These are phyloP conservation scores for Tillandsia fasciculata DNA, from an alignment of 176 grass and related monocot genomes.

Conservation along the genomic window DNA sequence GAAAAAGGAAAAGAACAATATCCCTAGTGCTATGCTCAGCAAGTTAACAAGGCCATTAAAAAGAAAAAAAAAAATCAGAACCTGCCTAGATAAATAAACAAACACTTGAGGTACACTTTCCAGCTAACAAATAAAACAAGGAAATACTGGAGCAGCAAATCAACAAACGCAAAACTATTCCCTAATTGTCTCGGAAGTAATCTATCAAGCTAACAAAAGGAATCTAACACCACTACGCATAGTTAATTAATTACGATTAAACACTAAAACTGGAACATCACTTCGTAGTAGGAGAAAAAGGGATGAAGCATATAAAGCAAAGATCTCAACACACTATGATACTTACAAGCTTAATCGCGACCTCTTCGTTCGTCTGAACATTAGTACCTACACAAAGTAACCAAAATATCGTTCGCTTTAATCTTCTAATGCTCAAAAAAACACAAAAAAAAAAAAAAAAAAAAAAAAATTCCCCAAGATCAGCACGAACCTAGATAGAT, in stretches of 20 bases:
- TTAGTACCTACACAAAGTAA: constrained; percentile 60
- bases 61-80: not conserved
- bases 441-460: too few species aligned
- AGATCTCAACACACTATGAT: not conserved
- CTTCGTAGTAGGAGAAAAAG: too few species aligned
- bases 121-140: not conserved
- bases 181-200: too few species aligned
- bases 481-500: constrained; percentile 35
- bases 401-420: not conserved
- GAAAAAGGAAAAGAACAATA: not conserved
- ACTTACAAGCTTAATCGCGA: constrained; percentile 96
- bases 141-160: too few species aligned
- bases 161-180: too few species aligned
- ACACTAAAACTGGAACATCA: too few species aligned
- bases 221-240: too few species aligned
- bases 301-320: too few species aligned
- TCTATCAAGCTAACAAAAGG: too few species aligned
- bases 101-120: not conserved
- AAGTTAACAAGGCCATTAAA: not conserved
- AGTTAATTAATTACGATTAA: too few species aligned
- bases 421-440: not conserved
- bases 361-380: constrained; percentile 94
- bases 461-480: not conserved
- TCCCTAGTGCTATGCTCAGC: not conserved
- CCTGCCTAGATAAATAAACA: not conserved